Evolutionary conservation across 2,329 filamentous ascomycete genomes (phyloP).

Genomic region (Verticillium tricorpus): DNA sequence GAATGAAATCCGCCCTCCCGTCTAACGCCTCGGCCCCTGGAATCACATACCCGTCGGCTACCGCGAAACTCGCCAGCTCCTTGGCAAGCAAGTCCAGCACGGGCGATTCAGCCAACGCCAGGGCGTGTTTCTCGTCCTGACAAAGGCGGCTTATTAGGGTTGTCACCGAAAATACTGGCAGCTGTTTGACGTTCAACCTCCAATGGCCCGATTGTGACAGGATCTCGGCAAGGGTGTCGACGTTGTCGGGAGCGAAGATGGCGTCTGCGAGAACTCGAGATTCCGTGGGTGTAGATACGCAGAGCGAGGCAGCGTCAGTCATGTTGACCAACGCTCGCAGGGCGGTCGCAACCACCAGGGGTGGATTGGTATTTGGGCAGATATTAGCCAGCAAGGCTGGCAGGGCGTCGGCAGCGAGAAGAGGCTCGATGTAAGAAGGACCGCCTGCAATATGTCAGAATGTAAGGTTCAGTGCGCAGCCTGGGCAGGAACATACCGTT

Average conservation of each 20-base stretch:
- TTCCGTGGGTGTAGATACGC: constrained; percentile 42
- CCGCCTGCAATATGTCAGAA: constrained; percentile 53
- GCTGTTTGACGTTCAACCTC: constrained; percentile 36
- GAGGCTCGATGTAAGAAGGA: constrained; percentile 68
- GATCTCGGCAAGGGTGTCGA: not conserved
- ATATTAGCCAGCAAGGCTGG: constrained; percentile 65
- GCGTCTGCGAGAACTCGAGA: constrained; percentile 52
- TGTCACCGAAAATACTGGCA: constrained; percentile 58
- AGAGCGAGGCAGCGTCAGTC: constrained; percentile 58
- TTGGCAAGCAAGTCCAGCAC: constrained; percentile 75
- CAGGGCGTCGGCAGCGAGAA: constrained; percentile 65
- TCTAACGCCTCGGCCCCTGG: not conserved
- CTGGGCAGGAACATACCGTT: constrained; percentile 54
- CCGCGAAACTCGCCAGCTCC: constrained; percentile 67
- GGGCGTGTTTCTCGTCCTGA: constrained; percentile 64
- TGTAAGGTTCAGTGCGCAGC: not conserved
- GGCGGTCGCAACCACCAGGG: constrained; percentile 66
- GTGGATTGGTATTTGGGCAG: constrained; percentile 59
- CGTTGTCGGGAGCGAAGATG: constrained; percentile 47
- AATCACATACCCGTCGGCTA: constrained; percentile 42
- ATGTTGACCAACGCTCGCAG: constrained; percentile 72
- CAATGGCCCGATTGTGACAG: constrained; percentile 2
- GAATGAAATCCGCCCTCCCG: constrained; percentile 33
- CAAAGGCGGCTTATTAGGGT: constrained; percentile 57
- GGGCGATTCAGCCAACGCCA: constrained; percentile 64